Conservation (phyloP, 1,139 yeast genomes). For the Candida labiduridarum region DNA sequence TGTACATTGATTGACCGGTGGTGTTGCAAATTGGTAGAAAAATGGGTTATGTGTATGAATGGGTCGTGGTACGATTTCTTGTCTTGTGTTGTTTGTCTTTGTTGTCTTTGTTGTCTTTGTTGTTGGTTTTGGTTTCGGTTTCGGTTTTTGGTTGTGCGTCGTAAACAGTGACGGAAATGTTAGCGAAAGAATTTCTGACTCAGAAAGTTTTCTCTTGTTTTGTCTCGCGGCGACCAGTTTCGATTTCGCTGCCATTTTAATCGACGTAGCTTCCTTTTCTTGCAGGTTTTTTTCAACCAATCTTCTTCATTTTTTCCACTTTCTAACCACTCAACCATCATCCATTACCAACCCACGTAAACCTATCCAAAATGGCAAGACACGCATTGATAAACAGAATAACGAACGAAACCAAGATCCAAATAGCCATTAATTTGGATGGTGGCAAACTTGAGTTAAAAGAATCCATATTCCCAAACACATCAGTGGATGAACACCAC, state of each 20-base stretch:
- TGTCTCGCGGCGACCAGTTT: no score
- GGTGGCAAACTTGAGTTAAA: conserved; percentile 75
- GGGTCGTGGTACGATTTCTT: background rate
- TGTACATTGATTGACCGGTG: conserved; percentile 51
- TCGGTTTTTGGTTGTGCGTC: background rate
- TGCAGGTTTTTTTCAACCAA: background rate
- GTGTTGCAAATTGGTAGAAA: background rate
- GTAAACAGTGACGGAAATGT: background rate
- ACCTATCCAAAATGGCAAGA: conserved; percentile 6
- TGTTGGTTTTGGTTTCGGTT: background rate
- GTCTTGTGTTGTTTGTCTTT: background rate
- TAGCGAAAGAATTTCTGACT: background rate
- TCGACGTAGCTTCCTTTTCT: background rate
- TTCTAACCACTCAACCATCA: conserved; percentile 2
- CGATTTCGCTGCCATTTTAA: no score
- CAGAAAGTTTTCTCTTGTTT: background rate
- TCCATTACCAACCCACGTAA: background rate
- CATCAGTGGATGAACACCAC: conserved; percentile 45
- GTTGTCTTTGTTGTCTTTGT: background rate
- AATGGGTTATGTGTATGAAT: background rate
- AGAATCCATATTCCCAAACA: conserved; percentile 50
- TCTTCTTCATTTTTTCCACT: background rate
- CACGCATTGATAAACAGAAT: conserved; percentile 50
- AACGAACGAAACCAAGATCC: conserved; percentile 94
- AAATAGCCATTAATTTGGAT: conserved; percentile 78